phyloP scores from a whole-genome alignment of 176 grass and related monocot species.

The Eleusine coracana region DNA sequence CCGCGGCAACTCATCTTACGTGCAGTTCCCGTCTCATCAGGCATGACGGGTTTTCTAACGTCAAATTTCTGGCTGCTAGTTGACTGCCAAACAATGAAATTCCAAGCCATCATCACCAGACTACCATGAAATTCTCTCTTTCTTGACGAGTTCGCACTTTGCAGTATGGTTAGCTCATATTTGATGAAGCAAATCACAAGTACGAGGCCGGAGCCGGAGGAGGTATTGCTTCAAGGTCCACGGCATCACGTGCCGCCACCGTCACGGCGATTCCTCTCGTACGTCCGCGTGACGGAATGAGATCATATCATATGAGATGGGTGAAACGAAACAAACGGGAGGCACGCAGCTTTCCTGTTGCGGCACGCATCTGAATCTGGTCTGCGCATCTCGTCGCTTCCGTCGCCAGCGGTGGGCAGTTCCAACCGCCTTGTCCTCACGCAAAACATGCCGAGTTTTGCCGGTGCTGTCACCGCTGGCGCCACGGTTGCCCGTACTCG shows the following conservation, averaged over 20 bases:
- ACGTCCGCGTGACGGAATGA: background rate
- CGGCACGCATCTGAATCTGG: background rate
- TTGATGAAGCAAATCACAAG: background rate
- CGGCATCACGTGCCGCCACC: constrained; percentile 12
- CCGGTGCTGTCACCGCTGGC: background rate
- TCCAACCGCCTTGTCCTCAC: constrained; percentile 40
- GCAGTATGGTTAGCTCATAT: background rate
- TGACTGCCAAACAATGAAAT: background rate
- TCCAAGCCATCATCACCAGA: background rate
- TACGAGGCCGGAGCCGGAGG: background rate
- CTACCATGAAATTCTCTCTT: background rate
- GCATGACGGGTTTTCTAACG: background rate
- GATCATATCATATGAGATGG: background rate
- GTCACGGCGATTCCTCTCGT: background rate
- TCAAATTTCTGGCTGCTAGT: background rate
- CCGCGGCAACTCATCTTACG: background rate
- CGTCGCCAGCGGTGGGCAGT: constrained; percentile 16
- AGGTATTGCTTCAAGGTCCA: background rate
- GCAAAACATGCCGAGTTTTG: constrained; percentile 16
- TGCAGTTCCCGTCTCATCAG: background rate
- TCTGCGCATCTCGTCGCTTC: background rate
- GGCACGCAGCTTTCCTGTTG: background rate
- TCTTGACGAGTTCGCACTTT: too few species aligned
- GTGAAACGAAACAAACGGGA: background rate
- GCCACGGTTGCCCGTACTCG: background rate